These are phyloP conservation scores for Neurospora sp. DNA, from an alignment of 2,329 filamentous ascomycete genomes.

Conservation along the genomic window DNA sequence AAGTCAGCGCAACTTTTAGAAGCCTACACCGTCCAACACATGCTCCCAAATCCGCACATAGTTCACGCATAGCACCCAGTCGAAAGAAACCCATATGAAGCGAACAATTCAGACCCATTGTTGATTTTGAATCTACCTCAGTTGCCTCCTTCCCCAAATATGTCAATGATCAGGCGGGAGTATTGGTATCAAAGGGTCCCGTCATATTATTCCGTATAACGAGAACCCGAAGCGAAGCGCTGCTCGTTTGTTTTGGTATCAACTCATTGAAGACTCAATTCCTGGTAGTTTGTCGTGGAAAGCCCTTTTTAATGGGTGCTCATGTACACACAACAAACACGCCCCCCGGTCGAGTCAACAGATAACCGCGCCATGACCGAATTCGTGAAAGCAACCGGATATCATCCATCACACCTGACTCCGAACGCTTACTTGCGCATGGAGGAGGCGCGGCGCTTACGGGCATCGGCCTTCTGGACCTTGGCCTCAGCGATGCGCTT, in stretches of 20 bases:
- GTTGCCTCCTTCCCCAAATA: background rate
- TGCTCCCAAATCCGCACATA: background rate
- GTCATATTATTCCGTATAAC: background rate
- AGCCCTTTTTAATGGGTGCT: conserved; percentile 13
- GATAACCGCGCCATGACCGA: conserved; percentile 19
- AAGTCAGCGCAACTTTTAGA: background rate
- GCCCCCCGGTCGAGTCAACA: conserved; percentile 17
- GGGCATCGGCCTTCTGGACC: conserved; percentile 82
- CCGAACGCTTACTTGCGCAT: conserved; percentile 68
- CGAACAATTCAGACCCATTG: background rate
- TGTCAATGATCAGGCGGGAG: background rate
- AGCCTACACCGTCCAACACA: background rate
- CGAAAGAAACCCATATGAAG: background rate
- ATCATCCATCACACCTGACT: conserved; percentile 19
- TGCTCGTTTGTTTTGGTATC: background rate
- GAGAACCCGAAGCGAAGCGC: background rate
- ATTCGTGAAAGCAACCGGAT: conserved; percentile 21
- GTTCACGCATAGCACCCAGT: background rate
- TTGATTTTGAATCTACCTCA: background rate
- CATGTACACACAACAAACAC: conserved; percentile 12
- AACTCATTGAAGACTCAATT: conserved; percentile 8
- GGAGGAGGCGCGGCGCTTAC: conserved; percentile 95
- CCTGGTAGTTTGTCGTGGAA: conserved; percentile 18
- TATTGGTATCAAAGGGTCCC: background rate
- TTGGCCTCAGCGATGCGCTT: conserved; percentile 97